These are phyloP conservation scores for Hirschioporus abietinus DNA, from an alignment of 768 basidiomycete genomes.

Conservation along the genomic window DNA sequence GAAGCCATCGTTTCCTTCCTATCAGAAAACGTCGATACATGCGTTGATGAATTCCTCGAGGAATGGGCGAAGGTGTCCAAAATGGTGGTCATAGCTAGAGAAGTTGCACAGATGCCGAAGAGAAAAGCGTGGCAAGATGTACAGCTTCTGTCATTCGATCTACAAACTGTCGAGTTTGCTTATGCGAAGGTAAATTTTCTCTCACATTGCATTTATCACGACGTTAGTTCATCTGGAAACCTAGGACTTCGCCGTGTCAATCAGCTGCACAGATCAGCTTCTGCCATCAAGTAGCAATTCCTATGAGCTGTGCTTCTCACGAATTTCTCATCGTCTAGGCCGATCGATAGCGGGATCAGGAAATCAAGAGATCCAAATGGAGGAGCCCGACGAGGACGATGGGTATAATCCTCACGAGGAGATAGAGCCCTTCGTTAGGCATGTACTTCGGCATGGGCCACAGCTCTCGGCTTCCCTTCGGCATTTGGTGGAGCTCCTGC, in stretches of 20 bases:
- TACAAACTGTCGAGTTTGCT: constrained; percentile 88
- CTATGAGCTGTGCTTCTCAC: constrained; percentile 70
- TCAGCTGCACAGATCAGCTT: constrained; percentile 73
- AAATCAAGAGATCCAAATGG: constrained; percentile 13
- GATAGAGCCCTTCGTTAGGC: constrained; percentile 69
- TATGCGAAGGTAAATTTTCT: constrained; percentile 52
- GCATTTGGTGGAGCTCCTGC: constrained; percentile 59
- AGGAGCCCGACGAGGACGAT: constrained; percentile 21
- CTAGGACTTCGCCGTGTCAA: constrained; percentile 73
- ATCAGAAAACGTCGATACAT: constrained; percentile 80
- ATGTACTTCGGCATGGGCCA: constrained; percentile 59
- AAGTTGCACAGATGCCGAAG: constrained; percentile 84
- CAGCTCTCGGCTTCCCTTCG: constrained; percentile 60
- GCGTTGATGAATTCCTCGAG: constrained; percentile 85
- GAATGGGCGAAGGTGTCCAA: constrained; percentile 93
- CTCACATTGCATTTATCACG: background rate
- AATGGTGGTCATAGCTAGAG: constrained; percentile 89
- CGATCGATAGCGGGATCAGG: constrained; percentile 20
- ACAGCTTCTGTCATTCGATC: constrained; percentile 81
- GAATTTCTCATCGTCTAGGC: constrained; percentile 24
- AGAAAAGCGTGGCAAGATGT: constrained; percentile 69
- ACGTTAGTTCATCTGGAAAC: background rate
- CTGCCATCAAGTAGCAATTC: constrained; percentile 55
- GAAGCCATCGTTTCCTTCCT: constrained; percentile 88
- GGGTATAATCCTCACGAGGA: constrained; percentile 72